These are phyloP conservation scores for Penicillium ochrochloron DNA, from an alignment of 495 filamentous ascomycete genomes.

Conservation along the genomic window DNA sequence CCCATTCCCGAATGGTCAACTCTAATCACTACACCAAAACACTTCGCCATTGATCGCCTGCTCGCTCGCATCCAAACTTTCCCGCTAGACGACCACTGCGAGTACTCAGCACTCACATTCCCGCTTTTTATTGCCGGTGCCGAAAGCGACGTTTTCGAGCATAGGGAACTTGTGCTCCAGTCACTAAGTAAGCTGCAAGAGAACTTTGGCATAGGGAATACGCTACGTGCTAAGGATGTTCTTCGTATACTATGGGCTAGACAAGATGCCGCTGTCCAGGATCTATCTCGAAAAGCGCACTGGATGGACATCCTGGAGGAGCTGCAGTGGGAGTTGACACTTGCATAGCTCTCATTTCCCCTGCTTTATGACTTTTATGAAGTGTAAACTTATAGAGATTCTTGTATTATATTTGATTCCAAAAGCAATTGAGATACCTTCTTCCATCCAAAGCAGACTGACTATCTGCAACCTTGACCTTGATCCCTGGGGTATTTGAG, in stretches of 20 bases:
- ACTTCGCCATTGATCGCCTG: slow-evolving; percentile 35
- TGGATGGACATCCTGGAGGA: slow-evolving; percentile 49
- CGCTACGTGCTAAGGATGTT: slow-evolving; percentile 46
- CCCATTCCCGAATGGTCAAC: slow-evolving; percentile 8
- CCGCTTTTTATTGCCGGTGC: slow-evolving; percentile 49
- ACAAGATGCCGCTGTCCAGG: slow-evolving; percentile 21
- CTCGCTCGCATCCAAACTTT: slow-evolving; percentile 35
- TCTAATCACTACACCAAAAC: slow-evolving; percentile 39
- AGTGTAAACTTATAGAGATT: slow-evolving; percentile 10
- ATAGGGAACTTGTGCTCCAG: slow-evolving; percentile 35
- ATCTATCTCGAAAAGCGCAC: slow-evolving; percentile 26
- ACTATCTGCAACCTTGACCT: not conserved
- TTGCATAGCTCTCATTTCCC: slow-evolving; percentile 31
- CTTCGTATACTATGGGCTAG: slow-evolving; percentile 41
- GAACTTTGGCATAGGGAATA: slow-evolving; percentile 53
- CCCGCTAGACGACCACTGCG: slow-evolving; percentile 44
- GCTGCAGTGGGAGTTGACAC: slow-evolving; percentile 48
- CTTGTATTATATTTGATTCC: slow-evolving; percentile 3
- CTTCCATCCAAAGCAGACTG: not conserved
- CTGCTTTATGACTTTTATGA: not conserved
- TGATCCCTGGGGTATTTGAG: slow-evolving; percentile 2
- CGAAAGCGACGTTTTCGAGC: slow-evolving; percentile 33
- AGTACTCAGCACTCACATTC: slow-evolving; percentile 51
- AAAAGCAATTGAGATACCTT: not conserved
- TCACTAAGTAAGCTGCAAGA: slow-evolving; percentile 38